A percentile compares a stretch with the other conserved stretches of the same genome.
Conservation (phyloP, 805 yeast genomes). For the Candida berthetii region DNA sequence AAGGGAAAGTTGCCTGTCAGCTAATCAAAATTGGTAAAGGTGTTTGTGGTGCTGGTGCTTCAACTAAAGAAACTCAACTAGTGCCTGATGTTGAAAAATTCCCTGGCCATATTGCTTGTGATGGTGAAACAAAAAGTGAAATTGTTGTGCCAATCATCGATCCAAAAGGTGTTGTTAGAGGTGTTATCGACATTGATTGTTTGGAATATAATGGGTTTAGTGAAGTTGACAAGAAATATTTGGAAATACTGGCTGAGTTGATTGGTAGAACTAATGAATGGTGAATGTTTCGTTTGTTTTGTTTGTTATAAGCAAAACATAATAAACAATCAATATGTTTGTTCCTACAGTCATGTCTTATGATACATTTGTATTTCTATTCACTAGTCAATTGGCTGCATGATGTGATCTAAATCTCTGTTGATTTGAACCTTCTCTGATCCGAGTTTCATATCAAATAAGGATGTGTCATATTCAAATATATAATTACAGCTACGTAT, state of each 20-base stretch:
- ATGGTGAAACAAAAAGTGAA: conserved; percentile 90
- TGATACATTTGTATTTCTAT: no score
- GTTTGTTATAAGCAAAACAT: no score
- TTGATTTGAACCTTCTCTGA: no score
- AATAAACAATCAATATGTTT: no score
- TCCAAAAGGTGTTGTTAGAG: conserved; percentile 39
- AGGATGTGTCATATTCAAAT: no score
- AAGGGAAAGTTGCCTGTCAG: conserved; percentile 97
- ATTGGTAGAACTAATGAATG: conserved; percentile 53
- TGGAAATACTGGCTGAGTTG: conserved; percentile 52
- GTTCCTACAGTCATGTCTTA: no score
- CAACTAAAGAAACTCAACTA: conserved; percentile 50
- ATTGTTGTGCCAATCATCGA: conserved; percentile 79
- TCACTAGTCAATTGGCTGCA: no score
- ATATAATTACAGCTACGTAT: no score
- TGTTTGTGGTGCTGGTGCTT: conserved; percentile 88
- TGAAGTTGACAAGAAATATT: conserved; percentile 46
- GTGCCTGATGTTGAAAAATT: conserved; percentile 72
- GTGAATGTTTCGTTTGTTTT: conserved; percentile 10
- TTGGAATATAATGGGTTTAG: conserved; percentile 59
- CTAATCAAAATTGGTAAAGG: conserved; percentile 72
- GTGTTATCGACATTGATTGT: conserved; percentile 88
- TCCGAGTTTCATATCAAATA: no score
- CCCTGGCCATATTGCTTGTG: conserved; percentile 97
- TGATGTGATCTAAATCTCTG: no score